Evolutionary conservation across 2,329 filamentous ascomycete species (phyloP), one percentile per base, ranked within the genome.

Genomic region (Apiospora kogelbergensis): DNA sequence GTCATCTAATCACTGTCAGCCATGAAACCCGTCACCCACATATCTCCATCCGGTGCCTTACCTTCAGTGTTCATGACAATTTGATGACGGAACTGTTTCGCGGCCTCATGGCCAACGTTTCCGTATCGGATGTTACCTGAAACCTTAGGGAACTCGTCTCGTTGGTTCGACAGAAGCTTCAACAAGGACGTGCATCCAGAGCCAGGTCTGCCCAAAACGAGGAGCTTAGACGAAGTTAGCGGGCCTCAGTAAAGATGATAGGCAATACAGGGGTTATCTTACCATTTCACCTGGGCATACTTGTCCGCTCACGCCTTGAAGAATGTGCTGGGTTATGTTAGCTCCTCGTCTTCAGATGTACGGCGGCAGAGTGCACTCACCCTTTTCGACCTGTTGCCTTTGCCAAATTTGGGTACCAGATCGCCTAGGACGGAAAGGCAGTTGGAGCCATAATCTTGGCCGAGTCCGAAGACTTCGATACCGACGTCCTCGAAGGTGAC

Each of bases 201-300:
- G 1, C 77, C 78, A 17, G 77, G 78, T 24, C 77, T 72, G 10
- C 78, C 78, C 10, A 79, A 71, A 17, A 79, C 78, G 4, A 79
- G 72, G 6, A 79, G 72, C 77, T 77, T 57, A 66, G 26, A 65
- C 15, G 5, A 63, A 20, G 57, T 66, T 13, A 44, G 53, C 9
- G 17, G 53, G 20, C 26, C 9, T 26, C 30, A n/a, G 53, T 13
- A 7, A 37, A 37, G 30, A 3, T 4, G 7, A 11, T 17, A 60
- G 9, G n/a, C 5, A 11, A 22, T 41, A 2, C 33, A 46, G 42
- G 65, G 46, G 37, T 6, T 2, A n/a, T 42, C 73, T 45, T 77
- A 83, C 81, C 81, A 82, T 83, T 69, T 83, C 81, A 0, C 81
- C 81, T 0, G 81, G 81, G 5, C 76, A 77, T 0, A 82, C 79